A percentile compares a stretch with the other conserved stretches of the same genome.
These are phyloP conservation scores for Calonectria hawksworthii DNA, from an alignment of 2,329 filamentous ascomycete genomes.

Conservation along the genomic window DNA sequence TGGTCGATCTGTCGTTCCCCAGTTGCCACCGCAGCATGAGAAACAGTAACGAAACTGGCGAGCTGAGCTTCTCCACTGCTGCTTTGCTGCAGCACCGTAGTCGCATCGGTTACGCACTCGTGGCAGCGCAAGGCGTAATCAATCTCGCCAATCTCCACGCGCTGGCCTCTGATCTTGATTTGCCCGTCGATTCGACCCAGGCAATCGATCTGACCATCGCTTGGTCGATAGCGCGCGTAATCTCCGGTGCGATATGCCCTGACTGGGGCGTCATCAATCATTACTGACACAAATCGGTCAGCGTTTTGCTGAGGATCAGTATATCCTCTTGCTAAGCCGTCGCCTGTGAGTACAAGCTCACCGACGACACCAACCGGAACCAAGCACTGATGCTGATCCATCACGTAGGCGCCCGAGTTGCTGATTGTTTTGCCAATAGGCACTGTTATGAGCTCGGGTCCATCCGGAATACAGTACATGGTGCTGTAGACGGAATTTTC, in stretches of 20 bases:
- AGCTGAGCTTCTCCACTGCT: not conserved
- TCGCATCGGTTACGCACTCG: not conserved
- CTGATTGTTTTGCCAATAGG: not conserved
- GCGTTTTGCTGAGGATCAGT: not conserved
- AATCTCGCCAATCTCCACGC: constrained; percentile 46
- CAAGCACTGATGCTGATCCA: not conserved
- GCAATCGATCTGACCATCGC: not conserved
- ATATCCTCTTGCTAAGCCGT: not conserved
- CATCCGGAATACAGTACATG: not conserved
- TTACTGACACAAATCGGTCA: not conserved
- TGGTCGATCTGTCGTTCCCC: not conserved
- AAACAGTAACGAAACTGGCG: not conserved
- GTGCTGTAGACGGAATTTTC: not conserved
- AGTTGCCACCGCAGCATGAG: not conserved
- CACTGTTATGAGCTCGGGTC: not conserved
- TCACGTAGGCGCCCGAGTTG: not conserved
- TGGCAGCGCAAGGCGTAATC: constrained; percentile 37
- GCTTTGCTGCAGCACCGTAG: not conserved
- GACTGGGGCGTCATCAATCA: not conserved
- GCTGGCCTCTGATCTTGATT: constrained; percentile 47
- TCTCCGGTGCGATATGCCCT: not conserved
- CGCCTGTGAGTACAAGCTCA: not conserved
- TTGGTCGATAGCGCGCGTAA: not conserved
- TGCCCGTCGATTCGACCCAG: constrained; percentile 41
- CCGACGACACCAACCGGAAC: not conserved